phyloP scores from a whole-genome alignment of 2,329 filamentous ascomycete species.

The Colletotrichum sp. region DNA sequence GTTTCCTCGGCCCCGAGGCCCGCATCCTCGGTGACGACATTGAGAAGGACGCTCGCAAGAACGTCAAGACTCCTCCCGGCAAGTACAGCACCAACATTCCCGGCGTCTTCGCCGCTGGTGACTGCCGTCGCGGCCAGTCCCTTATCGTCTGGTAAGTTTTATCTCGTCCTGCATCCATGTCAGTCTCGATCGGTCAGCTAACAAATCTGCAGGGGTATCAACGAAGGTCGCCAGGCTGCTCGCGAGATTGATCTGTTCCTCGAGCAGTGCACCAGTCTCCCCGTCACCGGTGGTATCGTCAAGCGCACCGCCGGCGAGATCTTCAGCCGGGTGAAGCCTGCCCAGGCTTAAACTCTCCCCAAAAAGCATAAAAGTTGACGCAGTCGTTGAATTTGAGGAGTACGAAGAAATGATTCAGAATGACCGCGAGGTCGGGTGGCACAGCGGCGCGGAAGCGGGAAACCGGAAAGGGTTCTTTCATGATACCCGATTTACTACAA shows the following conservation, averaged over 20 bases:
- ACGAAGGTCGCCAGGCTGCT: conserved; percentile 91
- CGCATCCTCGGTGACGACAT: conserved; percentile 86
- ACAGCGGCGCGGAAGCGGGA: neutral
- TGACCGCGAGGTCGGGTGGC: neutral
- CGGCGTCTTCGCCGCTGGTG: conserved; percentile 92
- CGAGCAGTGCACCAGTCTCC: conserved; percentile 78
- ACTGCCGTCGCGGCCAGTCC: conserved; percentile 93
- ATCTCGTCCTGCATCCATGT: neutral
- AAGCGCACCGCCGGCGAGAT: conserved; percentile 81
- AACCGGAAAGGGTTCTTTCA: neutral
- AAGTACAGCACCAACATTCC: conserved; percentile 88
- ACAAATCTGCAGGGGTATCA: conserved; percentile 76
- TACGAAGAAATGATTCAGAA: neutral
- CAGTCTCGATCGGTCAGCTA: conserved; percentile 30
- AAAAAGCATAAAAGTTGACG: neutral
- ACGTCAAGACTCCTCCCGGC: conserved; percentile 90
- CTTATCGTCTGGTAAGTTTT: conserved; percentile 88
- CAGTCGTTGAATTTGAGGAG: neutral
- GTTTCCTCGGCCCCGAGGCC: conserved; percentile 93
- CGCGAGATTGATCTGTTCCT: conserved; percentile 92
- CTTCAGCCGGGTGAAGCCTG: conserved; percentile 42
- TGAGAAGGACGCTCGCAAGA: conserved; percentile 92
- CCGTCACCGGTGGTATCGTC: conserved; percentile 91
- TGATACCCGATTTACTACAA: neutral
- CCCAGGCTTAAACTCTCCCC: conserved; percentile 21